Evolutionary conservation across 345 rosid genomes (phyloP), one percentile per base, ranked within the genome.

Genomic region (Euphorbia lathyris): DNA sequence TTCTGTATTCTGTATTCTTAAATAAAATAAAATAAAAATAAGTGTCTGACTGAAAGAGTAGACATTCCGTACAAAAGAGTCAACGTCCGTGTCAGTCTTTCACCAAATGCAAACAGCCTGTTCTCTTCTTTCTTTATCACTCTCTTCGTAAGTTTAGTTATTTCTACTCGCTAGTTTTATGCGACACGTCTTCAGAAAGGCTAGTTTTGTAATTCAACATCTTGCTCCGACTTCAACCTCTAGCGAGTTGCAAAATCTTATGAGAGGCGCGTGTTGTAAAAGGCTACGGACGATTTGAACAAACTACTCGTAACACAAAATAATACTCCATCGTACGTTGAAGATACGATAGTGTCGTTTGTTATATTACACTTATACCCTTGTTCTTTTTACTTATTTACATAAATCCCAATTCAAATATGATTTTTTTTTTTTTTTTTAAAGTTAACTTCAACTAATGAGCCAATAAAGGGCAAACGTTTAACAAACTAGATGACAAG

Each of bases 51-150:
- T 30, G 67, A 45, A 25, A 58, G 17, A 10, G 65, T 29, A 59
- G 79, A 72, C 81, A 76, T 74, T 71, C 82, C 86, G 86, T 80
- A 78, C 84, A 66, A 2, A n/a, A 43, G 73, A 78, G 86, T 81
- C 83, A 74, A 79, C 80, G 77, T 78, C 80, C 30, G 66, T 83
- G 82, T 75, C 84, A 75, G 82, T 14, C 76, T 83, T 78, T 78
- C 76, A 78, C 79, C 79, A 70, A 70, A 75, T 65, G 76, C 77
- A 56, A 63, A 69, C 58, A 43, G 57, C 63, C 74, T 75, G 80
- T 72, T 10, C 55, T 47, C 67, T 23, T 53, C 30, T 45, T 7
- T 16, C 11, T 14, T 13, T 13, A 12, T 13, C 19, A 7, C 79
- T 17, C 70, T 62, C 53, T 58, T 65, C 7, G 22, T 20, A 43